Base-by-base conservation (phyloP, 768 basidiomycete species). In the Kwoniella heveanensis region DNA sequence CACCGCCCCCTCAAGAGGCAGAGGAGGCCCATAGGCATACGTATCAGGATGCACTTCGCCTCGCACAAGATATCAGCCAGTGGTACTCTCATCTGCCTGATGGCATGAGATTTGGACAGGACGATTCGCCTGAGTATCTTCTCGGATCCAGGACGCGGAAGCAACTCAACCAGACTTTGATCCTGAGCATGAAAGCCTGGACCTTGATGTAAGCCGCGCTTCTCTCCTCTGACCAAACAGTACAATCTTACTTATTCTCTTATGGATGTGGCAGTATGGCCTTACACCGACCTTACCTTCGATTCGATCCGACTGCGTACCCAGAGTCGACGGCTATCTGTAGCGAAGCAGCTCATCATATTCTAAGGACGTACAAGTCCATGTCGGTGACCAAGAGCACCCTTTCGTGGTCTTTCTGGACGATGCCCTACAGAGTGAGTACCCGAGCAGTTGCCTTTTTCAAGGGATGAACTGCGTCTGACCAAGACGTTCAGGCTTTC, bases 301-400 rank as follows among this genome's bases (percentile, higher is more conserved):
- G 78, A 15, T 61, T 72, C 19, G 78, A 79, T 56, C 73, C 77
- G 0, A 46, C 57, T n/a, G 78, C 76, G 1, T 79, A 79, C 62
- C 74, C 77, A 19, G 73, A 74, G 51, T 79, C 78, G 4, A 59
- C 86, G 0, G 89, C 88, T 1, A 77, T 78, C 1, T 96, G 93
- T 79, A 92, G 92, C 81, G 80, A 87, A 61, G 81, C 85, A 1
- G 76, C 81, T 15, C 84, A 84, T 49, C 83, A 90, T 59, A 87
- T 88, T 56, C 77, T 86, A 2, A 67, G 75, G 36, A 77, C 75
- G 6, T 95, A 94, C 81, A 78, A 74, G 17, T 66, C 72, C 1
- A 76, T 73, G 60, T 62, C 63, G 1, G 54, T 56, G 19, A 69
- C 71, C 13, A 74, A 73, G 27, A 65, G 69, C 29, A 72, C 72